Evolutionary conservation across 2,329 filamentous ascomycete species (phyloP), one percentile per base, ranked within the genome.

Genomic region (Cladorrhinum sp.): DNA sequence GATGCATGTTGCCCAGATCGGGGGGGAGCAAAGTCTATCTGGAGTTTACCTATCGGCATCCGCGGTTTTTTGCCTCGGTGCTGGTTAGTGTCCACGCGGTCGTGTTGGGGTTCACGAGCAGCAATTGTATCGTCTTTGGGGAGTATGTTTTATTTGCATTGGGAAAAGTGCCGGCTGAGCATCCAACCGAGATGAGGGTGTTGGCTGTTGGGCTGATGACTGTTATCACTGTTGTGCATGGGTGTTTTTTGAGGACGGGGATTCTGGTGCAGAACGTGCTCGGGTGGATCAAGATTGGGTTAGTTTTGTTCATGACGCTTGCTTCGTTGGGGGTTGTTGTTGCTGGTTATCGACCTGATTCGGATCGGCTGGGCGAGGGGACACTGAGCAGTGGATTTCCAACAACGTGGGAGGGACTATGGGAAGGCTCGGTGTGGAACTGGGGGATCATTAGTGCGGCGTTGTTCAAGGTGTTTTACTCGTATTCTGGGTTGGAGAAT

Each of bases 91-190:
- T 86, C 1, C 83, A 89, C 58, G 85, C 83, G 0, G 80, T 90
- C 0, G 70, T 89, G 0, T 74, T 90, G 0, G 85, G 86, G 0
- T 89, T 90, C 60, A 89, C 87, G 0, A 86, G 86, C 0, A 87
- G 84, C 67, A 90, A 90, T 69, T 88, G 86, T 69, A 84, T 91
- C 57, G 81, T 90, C 0, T 89, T 89, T 65, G 85, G 84, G 57
- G 84, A 87, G 64, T 89, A 90, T 63, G 77, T 82, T 0, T 74
- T 88, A 0, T 88, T 87, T 65, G 85, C 85, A 0, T 73, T 85
- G 14, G 80, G 79, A 2, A 66, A 82, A 49, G 73, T 83, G 36
- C 77, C 82, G 0, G 79, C 77, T 1, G 82, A 84, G 2, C 49
- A 65, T 24, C 50, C 26, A 52, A 65, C 77, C 12, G 71, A 80